Conservation (phyloP, 2,329 filamentous ascomycete species). For the Aspergillus sclerotialis region DNA sequence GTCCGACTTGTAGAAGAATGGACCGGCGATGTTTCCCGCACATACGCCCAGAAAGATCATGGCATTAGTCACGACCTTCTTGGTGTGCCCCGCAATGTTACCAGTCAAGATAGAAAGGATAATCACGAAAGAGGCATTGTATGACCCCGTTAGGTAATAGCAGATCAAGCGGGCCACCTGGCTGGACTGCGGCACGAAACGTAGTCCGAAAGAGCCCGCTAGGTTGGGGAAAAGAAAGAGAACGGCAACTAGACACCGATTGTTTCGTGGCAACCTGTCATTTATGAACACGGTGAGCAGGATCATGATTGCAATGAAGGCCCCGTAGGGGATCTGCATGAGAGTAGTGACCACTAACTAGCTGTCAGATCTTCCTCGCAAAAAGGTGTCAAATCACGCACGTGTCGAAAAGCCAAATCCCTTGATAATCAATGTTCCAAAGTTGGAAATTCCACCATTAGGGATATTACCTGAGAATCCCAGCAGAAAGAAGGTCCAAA, state of each 20-base stretch:
- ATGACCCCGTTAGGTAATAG: conserved; percentile 20
- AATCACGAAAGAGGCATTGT: conserved; percentile 23
- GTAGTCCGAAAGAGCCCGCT: conserved; percentile 13
- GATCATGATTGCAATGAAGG: conserved; percentile 22
- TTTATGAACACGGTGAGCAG: conserved; percentile 12
- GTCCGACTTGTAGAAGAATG: conserved; percentile 20
- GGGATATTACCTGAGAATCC: conserved; percentile 14
- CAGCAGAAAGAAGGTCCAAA: conserved; percentile 3
- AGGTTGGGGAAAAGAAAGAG: conserved; percentile 17
- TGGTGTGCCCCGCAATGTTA: conserved; percentile 24
- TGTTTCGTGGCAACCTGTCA: conserved; percentile 15
- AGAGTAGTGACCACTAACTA: conserved; percentile 25
- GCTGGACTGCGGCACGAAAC: conserved; percentile 8
- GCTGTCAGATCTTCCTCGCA: conserved; percentile 24
- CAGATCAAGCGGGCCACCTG: conserved; percentile 15
- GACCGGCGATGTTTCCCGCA: conserved; percentile 19
- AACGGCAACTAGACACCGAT: conserved; percentile 11
- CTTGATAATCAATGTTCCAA: conserved; percentile 23
- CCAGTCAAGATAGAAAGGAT: conserved; percentile 23
- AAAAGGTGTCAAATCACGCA: conserved; percentile 27
- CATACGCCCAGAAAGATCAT: conserved; percentile 21
- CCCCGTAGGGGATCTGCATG: conserved; percentile 32
- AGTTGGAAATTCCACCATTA: conserved; percentile 26
- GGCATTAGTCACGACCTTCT: conserved; percentile 23
- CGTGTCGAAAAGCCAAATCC: conserved; percentile 38